Evolutionary conservation across 805 yeast genomes (phyloP), one percentile per base, ranked within the genome.

Genomic region (Ogataea paraovalis): DNA sequence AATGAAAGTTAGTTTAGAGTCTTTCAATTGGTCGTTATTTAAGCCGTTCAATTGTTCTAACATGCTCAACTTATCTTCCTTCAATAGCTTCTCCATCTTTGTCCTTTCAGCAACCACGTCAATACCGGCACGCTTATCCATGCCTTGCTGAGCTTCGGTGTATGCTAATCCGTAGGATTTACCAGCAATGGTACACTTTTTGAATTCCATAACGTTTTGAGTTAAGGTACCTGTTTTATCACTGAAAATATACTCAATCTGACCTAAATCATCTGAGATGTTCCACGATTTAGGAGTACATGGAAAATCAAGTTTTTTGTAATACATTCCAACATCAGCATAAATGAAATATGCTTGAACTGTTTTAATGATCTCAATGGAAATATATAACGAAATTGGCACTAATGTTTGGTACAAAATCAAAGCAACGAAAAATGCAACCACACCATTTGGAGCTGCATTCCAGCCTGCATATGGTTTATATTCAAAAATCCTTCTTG

Each of bases 161-260:
- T 84, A 85, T 0, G 92, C 89, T 34, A 76, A 68, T 9, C 92
- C 94, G 56, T 86, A 87, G 0, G 83, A 63, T 36, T 74, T 74
- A 23, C 88, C 86, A 46, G 76, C 79, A 49, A 87, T 75, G 4
- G 89, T 77, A 62, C 90, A 84, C 60, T 86, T 86, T 50, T 81
- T 80, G 68, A 85, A 87, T 60, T 85, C 89, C 95, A 86, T 86
- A 22, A 84, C 80, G 58, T 86, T 86, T 65, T 86, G 92, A 6
- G 95, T 86, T 57, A 86, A 70, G 0, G 95, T 86, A 33, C 95
- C 95, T 0, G 95, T 86, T 64, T 86, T 86, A 69, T 86, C 95
- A 62, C 89, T 82, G 65, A 86, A 86, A 38, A 86, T 76, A 61
- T 84, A 86, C 64, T 86, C 94, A 50, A 86, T 82, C 62, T 86